Evolutionary conservation across 1,284 basidiomycete species (phyloP).

Genomic region (Austroboletus rostrupii): DNA sequence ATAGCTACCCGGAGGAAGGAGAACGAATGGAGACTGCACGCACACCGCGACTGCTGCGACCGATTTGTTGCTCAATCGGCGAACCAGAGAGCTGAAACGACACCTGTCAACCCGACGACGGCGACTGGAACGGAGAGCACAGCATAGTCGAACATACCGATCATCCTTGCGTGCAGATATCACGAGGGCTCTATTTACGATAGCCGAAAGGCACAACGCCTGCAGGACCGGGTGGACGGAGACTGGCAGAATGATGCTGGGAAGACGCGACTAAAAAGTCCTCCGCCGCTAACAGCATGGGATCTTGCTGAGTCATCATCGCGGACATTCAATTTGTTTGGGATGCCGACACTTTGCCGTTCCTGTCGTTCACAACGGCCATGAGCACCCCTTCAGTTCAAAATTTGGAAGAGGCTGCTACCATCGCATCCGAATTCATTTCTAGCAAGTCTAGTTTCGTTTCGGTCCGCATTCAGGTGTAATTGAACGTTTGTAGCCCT

Average conservation of each 20-base stretch:
- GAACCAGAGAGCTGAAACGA: background rate
- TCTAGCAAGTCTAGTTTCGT: conserved; percentile 45
- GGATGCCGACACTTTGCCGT: conserved; percentile 17
- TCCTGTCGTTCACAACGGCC: conserved; percentile 3
- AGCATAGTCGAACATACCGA: background rate
- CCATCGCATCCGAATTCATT: conserved; percentile 66
- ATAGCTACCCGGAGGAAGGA: background rate
- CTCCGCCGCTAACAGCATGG: background rate
- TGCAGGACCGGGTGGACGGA: background rate
- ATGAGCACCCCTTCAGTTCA: conserved; percentile 34
- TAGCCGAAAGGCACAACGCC: background rate
- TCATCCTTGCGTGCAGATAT: background rate
- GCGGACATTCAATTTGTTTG: conserved; percentile 19
- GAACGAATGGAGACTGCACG: background rate
- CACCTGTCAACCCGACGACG: background rate
- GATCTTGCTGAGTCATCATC: conserved; percentile 20
- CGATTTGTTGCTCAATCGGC: background rate
- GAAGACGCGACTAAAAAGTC: background rate
- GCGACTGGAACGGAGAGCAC: background rate
- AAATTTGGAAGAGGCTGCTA: conserved; percentile 60
- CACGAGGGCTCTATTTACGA: background rate
- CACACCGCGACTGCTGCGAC: background rate
- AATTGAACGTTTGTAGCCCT: conserved; percentile 40
- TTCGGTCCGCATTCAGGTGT: background rate
- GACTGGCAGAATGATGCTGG: conserved; percentile 5